These are phyloP conservation scores for Tetrapyrgos nigripes DNA, from an alignment of 1,284 basidiomycete genomes.

Conservation along the genomic window DNA sequence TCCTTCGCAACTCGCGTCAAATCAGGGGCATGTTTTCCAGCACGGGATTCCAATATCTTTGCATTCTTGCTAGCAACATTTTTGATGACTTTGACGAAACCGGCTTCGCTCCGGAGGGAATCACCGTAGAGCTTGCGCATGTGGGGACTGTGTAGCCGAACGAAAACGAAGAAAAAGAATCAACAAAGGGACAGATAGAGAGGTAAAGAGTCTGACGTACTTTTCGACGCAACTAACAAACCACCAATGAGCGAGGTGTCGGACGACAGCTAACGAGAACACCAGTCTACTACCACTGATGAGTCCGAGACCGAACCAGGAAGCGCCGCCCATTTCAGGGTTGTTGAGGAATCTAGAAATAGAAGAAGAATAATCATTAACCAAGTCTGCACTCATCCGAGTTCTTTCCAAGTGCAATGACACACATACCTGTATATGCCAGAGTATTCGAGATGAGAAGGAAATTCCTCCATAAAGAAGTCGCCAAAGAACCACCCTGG, in stretches of 20 bases:
- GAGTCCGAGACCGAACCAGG: constrained; percentile 92
- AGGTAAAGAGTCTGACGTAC: constrained; percentile 51
- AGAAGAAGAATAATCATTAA: background rate
- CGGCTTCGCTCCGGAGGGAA: constrained; percentile 91
- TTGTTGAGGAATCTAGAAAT: constrained; percentile 86
- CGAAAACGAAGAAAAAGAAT: constrained; percentile 8
- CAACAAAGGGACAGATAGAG: background rate
- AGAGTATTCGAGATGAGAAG: constrained; percentile 91
- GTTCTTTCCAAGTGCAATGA: background rate
- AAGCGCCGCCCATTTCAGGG: constrained; percentile 96
- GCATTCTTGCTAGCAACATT: constrained; percentile 86
- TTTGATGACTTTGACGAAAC: constrained; percentile 96
- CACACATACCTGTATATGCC: constrained; percentile 86
- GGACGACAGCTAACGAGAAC: constrained; percentile 83
- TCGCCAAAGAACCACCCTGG: constrained; percentile 97
- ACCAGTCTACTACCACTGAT: constrained; percentile 92
- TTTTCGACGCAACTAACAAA: constrained; percentile 89
- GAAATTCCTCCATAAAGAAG: constrained; percentile 96
- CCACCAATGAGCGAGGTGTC: constrained; percentile 90
- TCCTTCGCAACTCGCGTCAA: constrained; percentile 85
- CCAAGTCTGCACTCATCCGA: background rate
- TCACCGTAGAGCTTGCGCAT: constrained; percentile 97
- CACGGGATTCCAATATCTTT: constrained; percentile 69
- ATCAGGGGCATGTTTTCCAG: constrained; percentile 76
- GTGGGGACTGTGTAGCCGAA: constrained; percentile 73